Evolutionary conservation across 108 stramenopile species (phyloP).

Genomic region (Nitzschia palea): DNA sequence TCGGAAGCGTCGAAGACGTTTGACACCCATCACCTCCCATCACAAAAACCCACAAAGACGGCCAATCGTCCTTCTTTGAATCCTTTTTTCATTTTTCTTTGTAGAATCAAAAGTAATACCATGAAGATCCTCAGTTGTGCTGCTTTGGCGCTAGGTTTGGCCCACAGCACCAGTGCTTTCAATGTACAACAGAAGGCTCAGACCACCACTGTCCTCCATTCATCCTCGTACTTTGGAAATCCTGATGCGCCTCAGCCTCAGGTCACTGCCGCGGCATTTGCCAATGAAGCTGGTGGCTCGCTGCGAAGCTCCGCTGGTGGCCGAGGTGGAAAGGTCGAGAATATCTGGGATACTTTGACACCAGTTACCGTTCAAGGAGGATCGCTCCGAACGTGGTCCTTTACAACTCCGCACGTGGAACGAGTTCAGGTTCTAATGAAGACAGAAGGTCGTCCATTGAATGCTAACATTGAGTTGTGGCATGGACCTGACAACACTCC

Average conservation of each 20-base stretch:
- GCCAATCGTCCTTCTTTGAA: not conserved
- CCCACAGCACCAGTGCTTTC: not conserved
- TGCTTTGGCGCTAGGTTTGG: not conserved
- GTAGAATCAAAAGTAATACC: not conserved
- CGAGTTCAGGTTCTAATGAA: conserved; percentile 69
- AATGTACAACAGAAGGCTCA: not conserved
- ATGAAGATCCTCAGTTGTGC: conserved; percentile 3
- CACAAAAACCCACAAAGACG: not conserved
- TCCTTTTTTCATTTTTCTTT: not conserved
- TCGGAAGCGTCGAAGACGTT: not conserved
- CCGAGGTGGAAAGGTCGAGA: conserved; percentile 7
- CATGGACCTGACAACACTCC: conserved; percentile 84
- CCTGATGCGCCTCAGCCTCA: not conserved
- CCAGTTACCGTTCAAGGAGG: conserved; percentile 76
- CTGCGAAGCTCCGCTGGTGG: not conserved
- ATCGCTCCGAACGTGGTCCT: conserved; percentile 77
- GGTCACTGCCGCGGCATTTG: conserved; percentile 2
- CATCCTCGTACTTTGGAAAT: not conserved
- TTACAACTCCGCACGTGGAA: conserved; percentile 54
- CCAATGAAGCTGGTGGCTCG: not conserved
- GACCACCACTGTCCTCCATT: not conserved
- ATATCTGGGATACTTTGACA: conserved; percentile 53
- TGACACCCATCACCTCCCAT: conserved; percentile 5
- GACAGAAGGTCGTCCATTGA: conserved; percentile 82
- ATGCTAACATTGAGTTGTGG: conserved; percentile 78